Evolutionary conservation across 805 yeast species (phyloP).

Genomic region (Wilhelminamyces savonicus): DNA sequence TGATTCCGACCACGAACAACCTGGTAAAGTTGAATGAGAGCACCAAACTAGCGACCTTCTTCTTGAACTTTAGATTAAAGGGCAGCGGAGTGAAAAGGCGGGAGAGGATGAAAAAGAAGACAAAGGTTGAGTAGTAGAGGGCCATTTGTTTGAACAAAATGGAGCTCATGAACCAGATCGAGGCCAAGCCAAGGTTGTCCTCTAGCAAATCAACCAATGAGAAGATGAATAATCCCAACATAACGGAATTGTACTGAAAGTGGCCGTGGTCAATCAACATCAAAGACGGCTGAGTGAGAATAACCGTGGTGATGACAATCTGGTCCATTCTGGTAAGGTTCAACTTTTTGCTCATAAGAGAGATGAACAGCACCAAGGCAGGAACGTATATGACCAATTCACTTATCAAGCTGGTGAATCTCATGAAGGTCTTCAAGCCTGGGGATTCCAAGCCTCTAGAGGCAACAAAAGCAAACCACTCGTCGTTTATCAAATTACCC

Average conservation of each 20-base stretch:
- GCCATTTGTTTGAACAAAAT: constrained; percentile 94
- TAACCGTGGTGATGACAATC: constrained; percentile 66
- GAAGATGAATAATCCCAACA: constrained; percentile 79
- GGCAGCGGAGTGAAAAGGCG: constrained; percentile 17
- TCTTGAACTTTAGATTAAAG: neutral
- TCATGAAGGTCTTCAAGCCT: constrained; percentile 76
- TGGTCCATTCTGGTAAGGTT: constrained; percentile 65
- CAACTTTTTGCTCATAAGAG: constrained; percentile 58
- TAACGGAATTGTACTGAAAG: constrained; percentile 90
- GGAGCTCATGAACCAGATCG: constrained; percentile 71
- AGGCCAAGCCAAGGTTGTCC: constrained; percentile 60
- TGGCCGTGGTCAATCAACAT: constrained; percentile 93
- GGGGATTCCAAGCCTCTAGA: constrained; percentile 73
- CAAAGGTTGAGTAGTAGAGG: constrained; percentile 82
- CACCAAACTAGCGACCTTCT: constrained; percentile 7
- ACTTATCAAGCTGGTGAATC: constrained; percentile 69
- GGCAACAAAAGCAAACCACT: constrained; percentile 68
- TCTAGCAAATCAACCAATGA: constrained; percentile 61
- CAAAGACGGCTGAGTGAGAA: constrained; percentile 80
- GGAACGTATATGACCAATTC: constrained; percentile 75
- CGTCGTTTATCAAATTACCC: constrained; percentile 55
- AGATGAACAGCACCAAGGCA: constrained; percentile 64
- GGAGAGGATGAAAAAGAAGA: constrained; percentile 75
- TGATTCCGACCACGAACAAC: constrained; percentile 54
- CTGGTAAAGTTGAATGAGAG: constrained; percentile 47